A percentile compares a stretch with the other conserved stretches of the same genome.
Evolutionary conservation across 2,329 filamentous ascomycete genomes (phyloP).

Genomic region (Magnaporthiopsis incrustans): DNA sequence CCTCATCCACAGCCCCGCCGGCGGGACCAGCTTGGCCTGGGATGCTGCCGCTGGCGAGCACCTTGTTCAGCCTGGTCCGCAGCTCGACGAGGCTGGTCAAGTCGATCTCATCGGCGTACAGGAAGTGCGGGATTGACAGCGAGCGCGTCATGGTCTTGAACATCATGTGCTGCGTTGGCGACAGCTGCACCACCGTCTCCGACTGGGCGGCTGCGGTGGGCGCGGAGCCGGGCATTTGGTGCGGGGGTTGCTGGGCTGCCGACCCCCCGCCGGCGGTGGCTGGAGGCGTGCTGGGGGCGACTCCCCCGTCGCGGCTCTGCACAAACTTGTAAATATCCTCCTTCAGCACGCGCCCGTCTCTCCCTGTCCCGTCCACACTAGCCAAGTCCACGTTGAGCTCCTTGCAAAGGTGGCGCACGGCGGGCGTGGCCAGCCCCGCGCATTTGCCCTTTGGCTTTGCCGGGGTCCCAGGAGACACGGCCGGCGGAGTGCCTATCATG

Average conservation of each 20-base stretch:
- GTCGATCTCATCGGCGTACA: conserved; percentile 86
- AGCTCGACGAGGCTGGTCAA: conserved; percentile 67
- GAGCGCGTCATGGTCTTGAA: conserved; percentile 97
- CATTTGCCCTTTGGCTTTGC: conserved; percentile 46
- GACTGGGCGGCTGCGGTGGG: conserved; percentile 38
- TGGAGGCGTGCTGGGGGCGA: conserved; percentile 12
- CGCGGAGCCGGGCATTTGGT: conserved; percentile 20
- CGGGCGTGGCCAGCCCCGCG: conserved; percentile 77
- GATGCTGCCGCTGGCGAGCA: conserved; percentile 29
- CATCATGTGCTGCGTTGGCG: conserved; percentile 82
- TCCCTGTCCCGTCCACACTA: conserved; percentile 76
- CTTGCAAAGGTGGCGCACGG: conserved; percentile 81
- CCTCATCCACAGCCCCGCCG: conserved; percentile 31
- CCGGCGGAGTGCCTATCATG: conserved; percentile 3
- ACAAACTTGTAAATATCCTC: conserved; percentile 78
- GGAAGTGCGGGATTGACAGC: conserved; percentile 85
- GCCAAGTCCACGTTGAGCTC: conserved; percentile 70
- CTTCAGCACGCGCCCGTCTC: conserved; percentile 83
- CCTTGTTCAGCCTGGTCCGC: conserved; percentile 65
- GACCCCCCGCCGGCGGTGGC: not conserved
- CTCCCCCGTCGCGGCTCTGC: conserved; percentile 39
- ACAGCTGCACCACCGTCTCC: conserved; percentile 64
- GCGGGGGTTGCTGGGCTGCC: not conserved
- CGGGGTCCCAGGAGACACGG: not conserved
- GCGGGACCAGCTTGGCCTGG: conserved; percentile 22